Percentiles rank a stretch among this genome's conserved stretches.
phyloP scores from a whole-genome alignment of 1,284 basidiomycete species.

The Heterobasidion parviporum region DNA sequence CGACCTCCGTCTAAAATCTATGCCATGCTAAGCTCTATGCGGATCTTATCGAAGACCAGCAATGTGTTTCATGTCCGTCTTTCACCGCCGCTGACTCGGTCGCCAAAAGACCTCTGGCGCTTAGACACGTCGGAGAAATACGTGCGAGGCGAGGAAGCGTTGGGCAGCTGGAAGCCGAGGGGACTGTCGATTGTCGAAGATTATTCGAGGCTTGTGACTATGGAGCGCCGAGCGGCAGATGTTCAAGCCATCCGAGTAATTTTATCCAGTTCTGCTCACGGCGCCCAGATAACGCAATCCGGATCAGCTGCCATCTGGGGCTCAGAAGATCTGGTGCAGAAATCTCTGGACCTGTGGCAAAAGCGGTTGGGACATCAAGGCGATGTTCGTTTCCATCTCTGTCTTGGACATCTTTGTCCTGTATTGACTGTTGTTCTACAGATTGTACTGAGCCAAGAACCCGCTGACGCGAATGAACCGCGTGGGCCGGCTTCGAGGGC shows the following conservation, averaged over 20 bases:
- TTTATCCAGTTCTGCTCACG: conserved; percentile 45
- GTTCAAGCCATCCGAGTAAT: conserved; percentile 85
- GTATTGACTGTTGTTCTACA: conserved; percentile 21
- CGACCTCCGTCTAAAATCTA: conserved; percentile 74
- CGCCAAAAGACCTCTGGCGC: conserved; percentile 86
- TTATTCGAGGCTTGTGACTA: conserved; percentile 60
- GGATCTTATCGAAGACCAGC: conserved; percentile 68
- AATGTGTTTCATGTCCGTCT: conserved; percentile 77
- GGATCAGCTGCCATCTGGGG: conserved; percentile 53
- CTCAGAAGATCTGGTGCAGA: conserved; percentile 51
- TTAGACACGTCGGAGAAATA: conserved; percentile 92
- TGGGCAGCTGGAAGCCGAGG: conserved; percentile 81
- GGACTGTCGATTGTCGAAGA: conserved; percentile 86
- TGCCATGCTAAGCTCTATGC: conserved; percentile 69
- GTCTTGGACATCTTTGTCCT: background rate
- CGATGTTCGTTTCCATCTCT: conserved; percentile 42
- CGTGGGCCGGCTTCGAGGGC: conserved; percentile 30
- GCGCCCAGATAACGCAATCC: conserved; percentile 30
- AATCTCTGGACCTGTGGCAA: conserved; percentile 73
- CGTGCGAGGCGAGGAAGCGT: conserved; percentile 82
- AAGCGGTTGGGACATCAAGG: conserved; percentile 70
- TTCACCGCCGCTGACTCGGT: conserved; percentile 80
- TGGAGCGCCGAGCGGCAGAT: conserved; percentile 73
- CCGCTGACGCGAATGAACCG: conserved; percentile 41
- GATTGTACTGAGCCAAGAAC: conserved; percentile 73